Evolutionary conservation across 1,139 yeast genomes (phyloP).

Genomic region (Blastobotrys arbuscula): DNA sequence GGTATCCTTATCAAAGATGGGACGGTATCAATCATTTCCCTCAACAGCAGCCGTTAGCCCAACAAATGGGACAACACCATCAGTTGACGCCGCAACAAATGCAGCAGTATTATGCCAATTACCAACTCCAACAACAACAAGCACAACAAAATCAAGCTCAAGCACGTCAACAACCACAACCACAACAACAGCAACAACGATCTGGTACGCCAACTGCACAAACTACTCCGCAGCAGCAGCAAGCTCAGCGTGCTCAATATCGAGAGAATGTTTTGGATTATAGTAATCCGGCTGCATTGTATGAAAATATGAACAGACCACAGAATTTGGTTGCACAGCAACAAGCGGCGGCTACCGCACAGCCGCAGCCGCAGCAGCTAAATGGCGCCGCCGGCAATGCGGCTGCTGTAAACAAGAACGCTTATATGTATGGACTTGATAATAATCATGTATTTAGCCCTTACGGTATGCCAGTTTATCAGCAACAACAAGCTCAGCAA

Average conservation of each 20-base stretch:
- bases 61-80: not conserved
- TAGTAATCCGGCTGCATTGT: not conserved
- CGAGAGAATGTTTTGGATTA: not conserved
- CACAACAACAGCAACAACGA: not conserved
- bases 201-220: not conserved
- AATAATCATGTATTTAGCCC: not conserved
- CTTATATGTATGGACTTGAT: conserved; percentile 1
- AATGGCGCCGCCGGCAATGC: conserved; percentile 1
- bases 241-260: conserved; percentile 3
- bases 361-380: conserved; percentile 5
- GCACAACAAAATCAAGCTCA: not conserved
- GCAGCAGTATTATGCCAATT: not conserved
- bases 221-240: conserved; percentile 3
- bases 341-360: no score
- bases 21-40: not conserved
- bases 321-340: not conserved
- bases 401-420: not conserved
- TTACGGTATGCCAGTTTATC: not conserved
- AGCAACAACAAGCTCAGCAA: conserved; percentile 8
- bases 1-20: not conserved
- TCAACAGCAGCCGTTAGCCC: not conserved
- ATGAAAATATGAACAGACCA: not conserved
- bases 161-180: not conserved
- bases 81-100: conserved; percentile 1
- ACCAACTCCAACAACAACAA: not conserved